phyloP scores from a whole-genome alignment of 139 green algal genomes.

The Micromonas pusilla region DNA sequence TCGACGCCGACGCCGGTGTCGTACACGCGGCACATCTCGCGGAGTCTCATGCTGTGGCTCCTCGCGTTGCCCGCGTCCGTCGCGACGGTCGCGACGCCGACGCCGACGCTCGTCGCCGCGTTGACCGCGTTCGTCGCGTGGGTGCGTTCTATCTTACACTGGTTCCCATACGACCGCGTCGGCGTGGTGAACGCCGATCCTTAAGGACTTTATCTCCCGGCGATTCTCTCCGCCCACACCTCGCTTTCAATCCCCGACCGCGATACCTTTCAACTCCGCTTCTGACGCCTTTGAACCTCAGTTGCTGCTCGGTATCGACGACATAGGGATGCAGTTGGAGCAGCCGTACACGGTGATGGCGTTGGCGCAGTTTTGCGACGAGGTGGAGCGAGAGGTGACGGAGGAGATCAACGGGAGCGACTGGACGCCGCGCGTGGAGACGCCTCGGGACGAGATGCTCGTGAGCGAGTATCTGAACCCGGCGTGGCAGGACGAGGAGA shows the following conservation, averaged over 20 bases:
- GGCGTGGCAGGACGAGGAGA: no score
- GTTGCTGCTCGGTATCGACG: slow-evolving; percentile 57
- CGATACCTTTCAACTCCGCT: no score
- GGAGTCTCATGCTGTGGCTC: slow-evolving; percentile 62
- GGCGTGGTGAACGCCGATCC: no score
- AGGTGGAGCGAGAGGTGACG: not conserved
- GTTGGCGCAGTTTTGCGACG: slow-evolving; percentile 9
- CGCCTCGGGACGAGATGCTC: not conserved
- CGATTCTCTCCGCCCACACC: no score
- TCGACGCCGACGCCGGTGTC: slow-evolving; percentile 24
- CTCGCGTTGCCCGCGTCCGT: slow-evolving; percentile 51
- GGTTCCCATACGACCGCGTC: no score
- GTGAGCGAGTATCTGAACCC: no score
- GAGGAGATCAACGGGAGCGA: not conserved
- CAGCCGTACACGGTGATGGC: slow-evolving; percentile 34
- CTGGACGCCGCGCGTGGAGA: not conserved
- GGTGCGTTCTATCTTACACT: no score
- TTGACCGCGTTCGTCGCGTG: not conserved
- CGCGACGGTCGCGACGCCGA: no score
- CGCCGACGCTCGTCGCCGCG: no score
- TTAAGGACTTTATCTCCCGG: no score
- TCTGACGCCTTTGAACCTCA: slow-evolving; percentile 51
- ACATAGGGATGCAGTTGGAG: slow-evolving; percentile 47
- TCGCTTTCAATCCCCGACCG: no score
- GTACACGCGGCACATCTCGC: slow-evolving; percentile 36